phyloP scores from a whole-genome alignment of 2,329 filamentous ascomycete species.

The Exserohilum turcica region DNA sequence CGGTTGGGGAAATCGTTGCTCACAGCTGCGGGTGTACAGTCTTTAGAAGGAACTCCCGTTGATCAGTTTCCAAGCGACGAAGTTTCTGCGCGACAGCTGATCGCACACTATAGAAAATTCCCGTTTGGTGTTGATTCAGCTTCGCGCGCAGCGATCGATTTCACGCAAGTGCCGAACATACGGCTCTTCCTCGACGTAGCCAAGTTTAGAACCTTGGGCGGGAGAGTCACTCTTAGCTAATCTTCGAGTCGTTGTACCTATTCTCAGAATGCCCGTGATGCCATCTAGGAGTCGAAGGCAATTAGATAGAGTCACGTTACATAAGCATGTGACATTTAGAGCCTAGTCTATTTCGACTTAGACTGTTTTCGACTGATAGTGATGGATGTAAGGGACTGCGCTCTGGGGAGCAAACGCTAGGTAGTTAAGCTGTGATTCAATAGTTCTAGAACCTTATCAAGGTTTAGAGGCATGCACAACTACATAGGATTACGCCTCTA shows the following conservation, averaged over 20 bases:
- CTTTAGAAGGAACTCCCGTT: not conserved
- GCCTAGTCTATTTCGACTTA: not conserved
- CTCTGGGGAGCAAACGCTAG: not conserved
- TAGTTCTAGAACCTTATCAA: no score
- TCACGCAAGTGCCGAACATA: constrained; percentile 1
- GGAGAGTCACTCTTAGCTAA: not conserved
- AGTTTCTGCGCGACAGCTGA: not conserved
- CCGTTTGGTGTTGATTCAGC: not conserved
- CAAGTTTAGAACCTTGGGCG: not conserved
- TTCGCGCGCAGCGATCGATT: not conserved
- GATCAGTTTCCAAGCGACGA: not conserved
- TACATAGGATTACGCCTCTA: no score
- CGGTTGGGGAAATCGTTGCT: not conserved
- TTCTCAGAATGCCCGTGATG: not conserved
- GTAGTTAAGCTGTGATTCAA: no score
- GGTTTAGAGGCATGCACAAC: no score
- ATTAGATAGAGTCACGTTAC: not conserved
- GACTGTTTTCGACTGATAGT: not conserved
- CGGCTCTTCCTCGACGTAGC: constrained; percentile 3
- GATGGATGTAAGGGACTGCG: not conserved
- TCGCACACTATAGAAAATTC: not conserved
- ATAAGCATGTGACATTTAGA: not conserved
- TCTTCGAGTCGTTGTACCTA: not conserved
- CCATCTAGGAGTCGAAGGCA: not conserved
- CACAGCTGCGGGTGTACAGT: constrained; percentile 1